Conservation (phyloP, 73 alveolate species). For the Tetrahymena malaccensis region DNA sequence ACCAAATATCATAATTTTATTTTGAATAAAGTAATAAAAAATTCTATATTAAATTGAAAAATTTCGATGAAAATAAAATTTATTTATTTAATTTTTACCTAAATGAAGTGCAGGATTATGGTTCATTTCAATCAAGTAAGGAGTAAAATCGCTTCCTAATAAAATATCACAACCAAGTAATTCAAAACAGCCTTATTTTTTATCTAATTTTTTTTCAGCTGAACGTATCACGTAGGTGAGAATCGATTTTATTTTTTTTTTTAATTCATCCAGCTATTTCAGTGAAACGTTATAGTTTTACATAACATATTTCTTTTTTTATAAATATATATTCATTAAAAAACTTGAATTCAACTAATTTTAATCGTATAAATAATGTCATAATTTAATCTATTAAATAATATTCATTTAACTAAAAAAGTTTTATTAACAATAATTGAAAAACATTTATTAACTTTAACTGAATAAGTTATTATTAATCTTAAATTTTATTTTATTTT, state of each 20-base stretch:
- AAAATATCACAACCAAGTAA: constrained; percentile 40
- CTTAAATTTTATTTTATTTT: too few species aligned
- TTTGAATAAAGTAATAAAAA: too few species aligned
- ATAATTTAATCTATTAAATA: too few species aligned
- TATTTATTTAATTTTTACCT: background rate
- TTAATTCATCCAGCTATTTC: background rate
- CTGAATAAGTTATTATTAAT: too few species aligned
- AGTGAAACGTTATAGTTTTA: background rate
- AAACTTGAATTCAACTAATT: too few species aligned
- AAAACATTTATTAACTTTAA: too few species aligned
- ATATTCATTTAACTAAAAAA: too few species aligned
- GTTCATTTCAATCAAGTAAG: constrained; percentile 31
- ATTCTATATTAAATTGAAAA: too few species aligned
- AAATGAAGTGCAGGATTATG: constrained; percentile 33
- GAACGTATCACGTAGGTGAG: constrained; percentile 18
- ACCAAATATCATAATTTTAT: too few species aligned
- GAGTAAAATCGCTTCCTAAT: constrained; percentile 34
- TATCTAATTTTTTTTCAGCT: constrained; percentile 37
- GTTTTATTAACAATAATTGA: too few species aligned
- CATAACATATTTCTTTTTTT: background rate
- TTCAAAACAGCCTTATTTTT: constrained; percentile 34
- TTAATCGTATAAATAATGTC: too few species aligned
- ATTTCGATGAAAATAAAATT: background rate
- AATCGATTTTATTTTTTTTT: constrained; percentile 14
- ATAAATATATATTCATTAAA: too few species aligned